Conservation (phyloP, 129 eudicot genomes). For the Helianthus tuberosus region DNA sequence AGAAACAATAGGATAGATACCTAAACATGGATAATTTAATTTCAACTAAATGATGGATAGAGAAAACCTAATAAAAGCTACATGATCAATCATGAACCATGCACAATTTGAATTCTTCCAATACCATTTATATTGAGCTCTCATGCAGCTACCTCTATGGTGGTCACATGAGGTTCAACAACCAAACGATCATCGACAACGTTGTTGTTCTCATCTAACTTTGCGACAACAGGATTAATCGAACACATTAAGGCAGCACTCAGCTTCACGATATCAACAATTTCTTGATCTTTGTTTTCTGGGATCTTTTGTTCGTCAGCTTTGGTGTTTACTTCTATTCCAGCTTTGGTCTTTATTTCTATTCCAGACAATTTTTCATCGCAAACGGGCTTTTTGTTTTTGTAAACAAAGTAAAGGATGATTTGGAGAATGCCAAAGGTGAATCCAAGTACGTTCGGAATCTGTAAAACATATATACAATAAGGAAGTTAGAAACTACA, state of each 20-base stretch:
- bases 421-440: slow-evolving; percentile 61
- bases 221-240: slow-evolving; percentile 35
- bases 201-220: slow-evolving; percentile 12
- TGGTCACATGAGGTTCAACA: slow-evolving; percentile 19
- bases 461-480: slow-evolving; percentile 24
- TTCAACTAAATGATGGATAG: slow-evolving; percentile 22
- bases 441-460: slow-evolving; percentile 70
- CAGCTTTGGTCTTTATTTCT: slow-evolving; percentile 24
- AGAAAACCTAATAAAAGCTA: slow-evolving; percentile 15
- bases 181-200: slow-evolving; percentile 20
- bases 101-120: neutral
- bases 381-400: slow-evolving; percentile 40
- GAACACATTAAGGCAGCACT: slow-evolving; percentile 37
- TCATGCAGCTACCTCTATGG: slow-evolving; percentile 37
- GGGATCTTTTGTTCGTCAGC: slow-evolving; percentile 28
- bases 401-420: slow-evolving; percentile 54
- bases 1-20: slow-evolving; percentile 34
- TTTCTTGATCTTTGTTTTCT: slow-evolving; percentile 37
- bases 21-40: slow-evolving; percentile 25
- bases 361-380: slow-evolving; percentile 38
- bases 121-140: neutral
- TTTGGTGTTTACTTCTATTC: slow-evolving; percentile 24
- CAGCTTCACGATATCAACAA: slow-evolving; percentile 54
- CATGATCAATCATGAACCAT: slow-evolving; percentile 20
- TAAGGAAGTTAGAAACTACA: neutral